Conservation (phyloP, 2,329 filamentous ascomycete species). For the Blastomyces silverae region DNA sequence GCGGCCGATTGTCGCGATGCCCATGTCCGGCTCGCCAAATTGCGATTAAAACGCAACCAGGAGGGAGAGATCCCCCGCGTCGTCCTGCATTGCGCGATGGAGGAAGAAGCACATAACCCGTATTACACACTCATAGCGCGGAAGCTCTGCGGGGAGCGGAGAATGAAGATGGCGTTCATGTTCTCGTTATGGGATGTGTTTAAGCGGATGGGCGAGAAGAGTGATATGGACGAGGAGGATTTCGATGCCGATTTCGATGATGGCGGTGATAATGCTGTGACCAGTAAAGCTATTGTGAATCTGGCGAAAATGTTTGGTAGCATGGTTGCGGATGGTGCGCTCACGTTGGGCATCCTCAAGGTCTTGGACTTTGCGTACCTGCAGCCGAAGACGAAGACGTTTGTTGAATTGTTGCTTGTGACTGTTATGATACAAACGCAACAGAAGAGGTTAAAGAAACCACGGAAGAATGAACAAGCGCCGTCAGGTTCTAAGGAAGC, state of each 20-base stretch:
- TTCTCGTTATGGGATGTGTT: conserved; percentile 83
- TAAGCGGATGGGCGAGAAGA: conserved; percentile 71
- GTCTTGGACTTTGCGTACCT: conserved; percentile 70
- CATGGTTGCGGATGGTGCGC: conserved; percentile 53
- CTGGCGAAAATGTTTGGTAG: conserved; percentile 60
- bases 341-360: conserved; percentile 54
- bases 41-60: conserved; percentile 78
- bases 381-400: conserved; percentile 66
- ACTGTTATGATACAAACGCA: conserved; percentile 64
- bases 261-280: conserved; percentile 44
- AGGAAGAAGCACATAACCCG: conserved; percentile 78
- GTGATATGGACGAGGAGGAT: conserved; percentile 52
- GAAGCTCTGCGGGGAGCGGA: conserved; percentile 59
- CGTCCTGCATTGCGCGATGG: conserved; percentile 76
- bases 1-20: conserved; percentile 79
- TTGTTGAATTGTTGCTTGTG: conserved; percentile 74
- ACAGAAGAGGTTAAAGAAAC: conserved; percentile 34
- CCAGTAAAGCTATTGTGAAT: conserved; percentile 57
- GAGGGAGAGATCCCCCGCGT: conserved; percentile 82
- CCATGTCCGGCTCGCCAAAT: conserved; percentile 67
- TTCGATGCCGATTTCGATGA: conserved; percentile 53
- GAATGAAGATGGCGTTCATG: conserved; percentile 76
- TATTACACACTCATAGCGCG: conserved; percentile 86
- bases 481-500: conserved; percentile 22
- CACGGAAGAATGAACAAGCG: conserved; percentile 19